Evolutionary conservation across 129 eudicot genomes (phyloP).

Genomic region (sunflower (Helianthus annuus)): HanXRQr2.0-SUNRISE NC_035436.2:174313283-174313782

Average conservation of each 20-base stretch:
- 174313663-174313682: not conserved
- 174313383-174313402: not conserved
- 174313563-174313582: slow-evolving; percentile 41
- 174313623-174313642: not conserved
- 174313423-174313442: slow-evolving; percentile 79
- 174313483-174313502: slow-evolving; percentile 52
- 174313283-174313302: slow-evolving; percentile 89
- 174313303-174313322: slow-evolving; percentile 87
- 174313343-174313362: not conserved
- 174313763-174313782: too few relatives aligned
- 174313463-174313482: slow-evolving; percentile 33
- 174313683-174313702: too few relatives aligned
- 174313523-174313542: slow-evolving; percentile 74
- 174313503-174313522: slow-evolving; percentile 55
- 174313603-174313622: not conserved
- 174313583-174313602: not conserved
- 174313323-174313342: slow-evolving; percentile 71
- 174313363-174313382: not conserved
- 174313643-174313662: slow-evolving; percentile 3
- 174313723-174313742: too few relatives aligned
- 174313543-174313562: slow-evolving; percentile 73
- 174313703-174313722: too few relatives aligned
- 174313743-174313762: too few relatives aligned
- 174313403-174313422: slow-evolving; percentile 82
- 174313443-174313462: slow-evolving; percentile 48